A percentile compares a stretch with the other conserved stretches of the same genome.
These are phyloP conservation scores for Scutellaria baicalensis DNA, from an alignment of 257 asterid genomes.

Conservation along the genomic window DNA sequence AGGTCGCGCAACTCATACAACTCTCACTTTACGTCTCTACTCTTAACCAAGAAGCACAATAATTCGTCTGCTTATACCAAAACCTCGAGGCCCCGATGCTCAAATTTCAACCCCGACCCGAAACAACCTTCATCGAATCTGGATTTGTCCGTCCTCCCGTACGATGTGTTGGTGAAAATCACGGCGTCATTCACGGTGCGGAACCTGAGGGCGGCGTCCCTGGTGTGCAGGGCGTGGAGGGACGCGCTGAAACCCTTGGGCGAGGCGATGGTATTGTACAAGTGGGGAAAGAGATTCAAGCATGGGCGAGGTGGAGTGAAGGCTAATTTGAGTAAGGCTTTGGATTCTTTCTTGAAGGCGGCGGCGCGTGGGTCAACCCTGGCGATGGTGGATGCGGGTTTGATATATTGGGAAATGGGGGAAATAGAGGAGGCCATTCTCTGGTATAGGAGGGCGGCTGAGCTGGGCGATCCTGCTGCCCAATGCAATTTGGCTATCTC, in stretches of 20 bases:
- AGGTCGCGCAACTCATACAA: slow-evolving; percentile 38
- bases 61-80: background rate
- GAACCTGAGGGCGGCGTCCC: slow-evolving; percentile 56
- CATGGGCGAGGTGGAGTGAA: slow-evolving; percentile 67
- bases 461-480: slow-evolving; percentile 66
- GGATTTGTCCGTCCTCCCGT: slow-evolving; percentile 51
- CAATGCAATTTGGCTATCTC: slow-evolving; percentile 83
- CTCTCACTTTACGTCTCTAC: slow-evolving; percentile 28
- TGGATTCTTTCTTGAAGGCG: slow-evolving; percentile 62
- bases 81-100: slow-evolving; percentile 10
- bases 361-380: slow-evolving; percentile 85
- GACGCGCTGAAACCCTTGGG: slow-evolving; percentile 70
- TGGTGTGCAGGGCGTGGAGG: slow-evolving; percentile 67
- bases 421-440: slow-evolving; percentile 39
- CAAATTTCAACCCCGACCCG: background rate
- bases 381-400: slow-evolving; percentile 86
- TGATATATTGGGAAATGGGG: slow-evolving; percentile 75
- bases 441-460: slow-evolving; percentile 64
- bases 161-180: slow-evolving; percentile 44
- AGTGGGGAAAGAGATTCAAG: slow-evolving; percentile 67
- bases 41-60: slow-evolving; percentile 15
- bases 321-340: slow-evolving; percentile 42
- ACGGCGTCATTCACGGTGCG: slow-evolving; percentile 47
- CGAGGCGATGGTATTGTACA: slow-evolving; percentile 54
- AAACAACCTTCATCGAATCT: background rate